These are phyloP conservation scores for Saccharomycopsis oosterbeekiorum DNA, from an alignment of 805 yeast genomes.

Conservation along the genomic window DNA sequence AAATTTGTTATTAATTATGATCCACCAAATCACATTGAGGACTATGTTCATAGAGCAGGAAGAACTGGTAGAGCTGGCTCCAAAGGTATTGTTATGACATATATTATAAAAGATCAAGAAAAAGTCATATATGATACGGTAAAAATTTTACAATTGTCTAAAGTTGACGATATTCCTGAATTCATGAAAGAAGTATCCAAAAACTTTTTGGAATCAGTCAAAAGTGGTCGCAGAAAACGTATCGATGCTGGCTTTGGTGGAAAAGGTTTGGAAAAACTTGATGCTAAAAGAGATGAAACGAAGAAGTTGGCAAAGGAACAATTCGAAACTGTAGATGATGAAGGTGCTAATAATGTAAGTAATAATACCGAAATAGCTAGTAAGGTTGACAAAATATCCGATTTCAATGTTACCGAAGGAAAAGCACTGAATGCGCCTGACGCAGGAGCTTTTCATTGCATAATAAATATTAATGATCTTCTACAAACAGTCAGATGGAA, in stretches of 20 bases:
- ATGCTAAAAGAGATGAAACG: conserved; percentile 43
- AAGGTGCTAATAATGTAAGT: conserved; percentile 20
- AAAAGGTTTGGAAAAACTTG: conserved; percentile 74
- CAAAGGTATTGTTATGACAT: conserved; percentile 65
- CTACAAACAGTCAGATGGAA: conserved; percentile 77
- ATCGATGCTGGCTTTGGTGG: conserved; percentile 85
- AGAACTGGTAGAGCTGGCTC: conserved; percentile 91
- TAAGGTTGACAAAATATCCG: conserved; percentile 12
- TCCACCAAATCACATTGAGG: conserved; percentile 83
- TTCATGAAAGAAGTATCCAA: conserved; percentile 38
- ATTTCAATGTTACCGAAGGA: conserved; percentile 18
- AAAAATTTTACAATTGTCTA: conserved; percentile 47
- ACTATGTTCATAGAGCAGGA: conserved; percentile 93
- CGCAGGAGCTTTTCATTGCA: conserved; percentile 47
- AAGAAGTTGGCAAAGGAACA: conserved; percentile 7
- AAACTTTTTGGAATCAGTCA: conserved; percentile 49
- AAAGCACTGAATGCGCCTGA: conserved; percentile 51
- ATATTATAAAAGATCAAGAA: conserved; percentile 53
- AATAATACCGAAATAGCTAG: conserved; percentile 9
- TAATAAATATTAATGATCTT: conserved; percentile 70
- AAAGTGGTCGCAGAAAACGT: conserved; percentile 48
- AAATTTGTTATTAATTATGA: conserved; percentile 75
- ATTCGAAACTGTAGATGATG: conserved; percentile 9
- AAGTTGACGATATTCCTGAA: conserved; percentile 38
- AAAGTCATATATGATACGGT: conserved; percentile 59